Evolutionary conservation across 2,329 filamentous ascomycete species (phyloP).

Genomic region (Hymenotorrendiella dingleyae): DNA sequence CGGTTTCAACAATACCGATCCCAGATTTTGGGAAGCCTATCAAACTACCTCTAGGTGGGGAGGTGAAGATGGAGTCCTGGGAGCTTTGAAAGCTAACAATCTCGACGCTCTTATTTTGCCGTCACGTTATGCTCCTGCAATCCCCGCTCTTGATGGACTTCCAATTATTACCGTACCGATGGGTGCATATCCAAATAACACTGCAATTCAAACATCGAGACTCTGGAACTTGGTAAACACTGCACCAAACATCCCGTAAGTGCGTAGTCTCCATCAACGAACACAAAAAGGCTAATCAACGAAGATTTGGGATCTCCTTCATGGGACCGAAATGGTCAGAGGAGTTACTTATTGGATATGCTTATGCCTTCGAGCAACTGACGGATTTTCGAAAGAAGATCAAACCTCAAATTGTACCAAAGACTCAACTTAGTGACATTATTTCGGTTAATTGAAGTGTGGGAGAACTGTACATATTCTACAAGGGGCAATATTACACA

Average conservation of each 20-base stretch:
- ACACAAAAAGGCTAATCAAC: constrained; percentile 7
- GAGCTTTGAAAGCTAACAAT: constrained; percentile 40
- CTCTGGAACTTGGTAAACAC: constrained; percentile 42
- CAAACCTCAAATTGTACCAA: constrained; percentile 34
- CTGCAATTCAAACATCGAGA: constrained; percentile 37
- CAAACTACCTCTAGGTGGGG: constrained; percentile 45
- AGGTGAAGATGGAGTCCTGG: constrained; percentile 54
- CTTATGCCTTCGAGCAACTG: constrained; percentile 57
- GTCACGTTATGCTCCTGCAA: constrained; percentile 41
- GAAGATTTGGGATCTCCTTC: constrained; percentile 55
- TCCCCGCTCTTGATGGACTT: constrained; percentile 68
- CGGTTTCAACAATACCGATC: constrained; percentile 48
- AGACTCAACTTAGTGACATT: constrained; percentile 1
- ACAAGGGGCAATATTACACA: too few species aligned
- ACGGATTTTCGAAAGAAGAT: constrained; percentile 40
- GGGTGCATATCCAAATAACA: constrained; percentile 45
- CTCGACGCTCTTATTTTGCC: constrained; percentile 62
- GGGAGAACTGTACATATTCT: too few species aligned
- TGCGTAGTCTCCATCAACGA: neutral
- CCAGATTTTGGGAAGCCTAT: constrained; percentile 50
- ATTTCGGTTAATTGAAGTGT: too few species aligned
- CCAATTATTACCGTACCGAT: constrained; percentile 64
- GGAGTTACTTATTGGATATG: constrained; percentile 54
- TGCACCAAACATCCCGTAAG: constrained; percentile 45
- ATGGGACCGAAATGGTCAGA: constrained; percentile 57